phyloP scores from a whole-genome alignment of 83 land plant genomes.

The Thuja plicata region DNA sequence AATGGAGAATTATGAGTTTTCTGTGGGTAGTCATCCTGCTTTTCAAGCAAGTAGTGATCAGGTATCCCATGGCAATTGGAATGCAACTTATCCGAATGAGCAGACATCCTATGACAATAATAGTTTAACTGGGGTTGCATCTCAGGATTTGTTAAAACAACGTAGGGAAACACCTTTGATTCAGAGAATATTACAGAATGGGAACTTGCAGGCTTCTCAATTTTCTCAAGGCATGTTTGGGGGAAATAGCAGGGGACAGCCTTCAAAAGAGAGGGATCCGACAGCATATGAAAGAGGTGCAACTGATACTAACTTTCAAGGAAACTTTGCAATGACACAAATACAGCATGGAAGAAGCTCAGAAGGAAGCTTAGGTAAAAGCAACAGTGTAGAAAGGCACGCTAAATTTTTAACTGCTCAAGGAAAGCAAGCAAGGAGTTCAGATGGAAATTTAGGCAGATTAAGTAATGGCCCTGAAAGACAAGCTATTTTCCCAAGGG shows the following conservation, averaged over 20 bases:
- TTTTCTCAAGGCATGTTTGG: constrained; percentile 21
- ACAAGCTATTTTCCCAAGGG: constrained; percentile 30
- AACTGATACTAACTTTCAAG: constrained; percentile 10
- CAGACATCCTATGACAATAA: constrained; percentile 16
- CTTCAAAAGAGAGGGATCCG: constrained; percentile 11
- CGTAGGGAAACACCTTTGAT: constrained; percentile 35
- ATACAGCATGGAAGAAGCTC: constrained; percentile 11
- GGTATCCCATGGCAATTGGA: constrained; percentile 41
- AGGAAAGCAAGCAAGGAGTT: constrained; percentile 8
- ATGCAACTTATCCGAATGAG: constrained; percentile 42
- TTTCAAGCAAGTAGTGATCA: constrained; percentile 59
- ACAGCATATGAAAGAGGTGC: not conserved
- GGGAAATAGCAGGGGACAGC: constrained; percentile 6
- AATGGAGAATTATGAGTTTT: constrained; percentile 65
- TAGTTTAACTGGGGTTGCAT: constrained; percentile 12
- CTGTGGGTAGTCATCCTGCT: constrained; percentile 69
- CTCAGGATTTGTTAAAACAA: constrained; percentile 24
- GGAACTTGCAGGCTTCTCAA: constrained; percentile 33
- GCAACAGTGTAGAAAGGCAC: constrained; percentile 25
- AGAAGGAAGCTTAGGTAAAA: constrained; percentile 22
- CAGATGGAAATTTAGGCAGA: constrained; percentile 14
- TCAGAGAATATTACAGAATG: constrained; percentile 40
- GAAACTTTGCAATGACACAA: constrained; percentile 9
- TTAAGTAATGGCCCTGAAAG: constrained; percentile 12
- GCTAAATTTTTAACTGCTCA: constrained; percentile 9